These are phyloP conservation scores for Nevesoporus exiguus DNA, from an alignment of 768 basidiomycete genomes.

Conservation along the genomic window DNA sequence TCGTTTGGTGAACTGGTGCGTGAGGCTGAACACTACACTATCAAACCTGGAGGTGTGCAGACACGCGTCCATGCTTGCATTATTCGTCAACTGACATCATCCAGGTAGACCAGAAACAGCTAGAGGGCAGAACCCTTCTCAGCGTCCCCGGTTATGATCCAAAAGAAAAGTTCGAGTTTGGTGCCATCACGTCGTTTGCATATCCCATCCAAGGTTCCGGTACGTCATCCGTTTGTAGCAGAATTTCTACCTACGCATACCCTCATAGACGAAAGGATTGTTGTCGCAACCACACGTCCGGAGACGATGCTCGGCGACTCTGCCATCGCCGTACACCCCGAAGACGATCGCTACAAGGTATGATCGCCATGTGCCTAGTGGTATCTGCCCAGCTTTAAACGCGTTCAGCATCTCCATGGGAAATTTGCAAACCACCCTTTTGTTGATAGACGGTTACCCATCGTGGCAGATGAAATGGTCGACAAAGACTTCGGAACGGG, in stretches of 20 bases:
- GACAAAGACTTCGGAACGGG: slow-evolving; percentile 98
- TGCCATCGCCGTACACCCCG: slow-evolving; percentile 93
- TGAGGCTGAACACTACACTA: slow-evolving; percentile 89
- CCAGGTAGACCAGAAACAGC: slow-evolving; percentile 89
- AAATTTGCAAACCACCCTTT: slow-evolving; percentile 92
- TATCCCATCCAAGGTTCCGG: slow-evolving; percentile 87
- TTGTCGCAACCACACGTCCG: slow-evolving; percentile 95
- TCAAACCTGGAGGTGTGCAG: slow-evolving; percentile 92
- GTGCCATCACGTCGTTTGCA: slow-evolving; percentile 93
- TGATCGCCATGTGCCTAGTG: background rate
- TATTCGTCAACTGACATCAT: background rate
- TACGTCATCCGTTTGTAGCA: slow-evolving; percentile 26
- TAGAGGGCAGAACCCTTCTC: slow-evolving; percentile 80
- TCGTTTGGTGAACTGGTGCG: slow-evolving; percentile 98
- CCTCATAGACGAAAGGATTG: slow-evolving; percentile 73
- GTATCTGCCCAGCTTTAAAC: background rate
- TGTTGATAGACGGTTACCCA: slow-evolving; percentile 79
- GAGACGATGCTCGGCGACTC: slow-evolving; percentile 99
- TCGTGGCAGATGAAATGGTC: slow-evolving; percentile 82
- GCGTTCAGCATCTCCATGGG: slow-evolving; percentile 78
- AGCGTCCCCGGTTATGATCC: slow-evolving; percentile 90
- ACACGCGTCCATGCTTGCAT: background rate
- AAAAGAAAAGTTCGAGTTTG: slow-evolving; percentile 97
- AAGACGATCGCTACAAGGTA: slow-evolving; percentile 85
- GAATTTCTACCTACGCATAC: background rate